A percentile compares a stretch with the other conserved stretches of the same genome.
phyloP scores from a whole-genome alignment of 108 stramenopile genomes.

The Mediolabrus comicus region DNA sequence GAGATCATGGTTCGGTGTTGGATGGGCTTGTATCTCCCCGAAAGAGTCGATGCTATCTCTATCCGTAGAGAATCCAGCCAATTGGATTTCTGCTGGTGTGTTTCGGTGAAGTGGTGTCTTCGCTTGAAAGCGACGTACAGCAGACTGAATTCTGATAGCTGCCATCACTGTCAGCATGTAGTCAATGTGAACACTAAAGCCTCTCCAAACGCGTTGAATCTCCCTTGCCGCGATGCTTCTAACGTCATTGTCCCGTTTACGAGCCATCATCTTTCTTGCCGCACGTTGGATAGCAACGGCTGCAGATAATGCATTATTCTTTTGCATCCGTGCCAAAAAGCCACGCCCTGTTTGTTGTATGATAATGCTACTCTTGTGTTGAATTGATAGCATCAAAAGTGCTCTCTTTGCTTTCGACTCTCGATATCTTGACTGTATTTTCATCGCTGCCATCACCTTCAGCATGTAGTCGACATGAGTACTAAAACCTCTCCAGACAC shows the following conservation, averaged over 20 bases:
- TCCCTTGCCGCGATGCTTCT: conserved; percentile 56
- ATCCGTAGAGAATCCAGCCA: not conserved
- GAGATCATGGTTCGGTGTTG: too few relatives aligned
- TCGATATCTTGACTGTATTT: conserved; percentile 21
- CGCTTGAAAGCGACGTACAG: conserved; percentile 20
- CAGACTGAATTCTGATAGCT: conserved; percentile 52
- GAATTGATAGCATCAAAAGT: not conserved
- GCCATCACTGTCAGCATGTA: conserved; percentile 37
- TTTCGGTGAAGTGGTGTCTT: conserved; percentile 1
- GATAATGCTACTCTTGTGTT: not conserved
- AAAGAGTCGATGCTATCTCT: not conserved
- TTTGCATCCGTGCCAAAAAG: conserved; percentile 19
- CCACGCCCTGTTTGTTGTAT: conserved; percentile 42
- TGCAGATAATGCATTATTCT: not conserved
- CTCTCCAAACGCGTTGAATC: conserved; percentile 76
- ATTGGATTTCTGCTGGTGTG: not conserved
- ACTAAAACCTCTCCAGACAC: conserved; percentile 27
- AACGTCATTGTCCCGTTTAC: conserved; percentile 8
- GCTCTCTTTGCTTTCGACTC: not conserved
- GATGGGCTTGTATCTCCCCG: too few relatives aligned
- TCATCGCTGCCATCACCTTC: conserved; percentile 23
- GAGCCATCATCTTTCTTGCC: conserved; percentile 7
- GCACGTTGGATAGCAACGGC: not conserved
- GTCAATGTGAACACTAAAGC: conserved; percentile 40
- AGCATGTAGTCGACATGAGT: conserved; percentile 14